Evolutionary conservation across 495 filamentous ascomycete genomes (phyloP).

Genomic region (Annulohypoxylon moriforme): DNA sequence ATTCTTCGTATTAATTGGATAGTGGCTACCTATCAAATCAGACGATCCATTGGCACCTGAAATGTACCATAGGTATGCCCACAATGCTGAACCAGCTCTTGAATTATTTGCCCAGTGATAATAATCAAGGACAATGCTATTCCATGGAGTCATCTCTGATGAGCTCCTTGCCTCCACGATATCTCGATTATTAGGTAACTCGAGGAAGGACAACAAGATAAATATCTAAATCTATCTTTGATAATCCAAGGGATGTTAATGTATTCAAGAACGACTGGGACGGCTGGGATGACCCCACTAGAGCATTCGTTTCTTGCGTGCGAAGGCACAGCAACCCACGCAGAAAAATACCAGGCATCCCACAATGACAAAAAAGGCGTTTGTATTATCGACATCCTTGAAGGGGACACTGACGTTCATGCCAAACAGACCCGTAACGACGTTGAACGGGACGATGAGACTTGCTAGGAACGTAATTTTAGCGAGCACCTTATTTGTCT

Average conservation of each 20-base stretch:
- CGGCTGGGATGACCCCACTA: slow-evolving; percentile 14
- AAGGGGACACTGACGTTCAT: slow-evolving; percentile 96
- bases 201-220: not conserved
- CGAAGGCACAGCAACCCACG: slow-evolving; percentile 57
- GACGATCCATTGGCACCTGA: not conserved
- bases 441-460: slow-evolving; percentile 94
- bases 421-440: slow-evolving; percentile 94
- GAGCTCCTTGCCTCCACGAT: not conserved
- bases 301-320: slow-evolving; percentile 40
- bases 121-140: not conserved
- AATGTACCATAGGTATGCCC: not conserved
- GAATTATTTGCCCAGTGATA: not conserved
- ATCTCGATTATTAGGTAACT: not conserved
- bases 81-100: not conserved
- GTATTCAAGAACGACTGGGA: not conserved
- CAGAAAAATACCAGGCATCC: slow-evolving; percentile 72
- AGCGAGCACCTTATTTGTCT: slow-evolving; percentile 84
- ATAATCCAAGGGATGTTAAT: not conserved
- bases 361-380: slow-evolving; percentile 85
- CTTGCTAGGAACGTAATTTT: slow-evolving; percentile 97
- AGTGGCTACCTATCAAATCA: not conserved
- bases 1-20: not conserved
- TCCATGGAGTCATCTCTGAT: not conserved
- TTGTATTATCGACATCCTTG: slow-evolving; percentile 61
- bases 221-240: not conserved